phyloP scores from a whole-genome alignment of 768 basidiomycete species.

The Xerocomus brunneocitrinus region DNA sequence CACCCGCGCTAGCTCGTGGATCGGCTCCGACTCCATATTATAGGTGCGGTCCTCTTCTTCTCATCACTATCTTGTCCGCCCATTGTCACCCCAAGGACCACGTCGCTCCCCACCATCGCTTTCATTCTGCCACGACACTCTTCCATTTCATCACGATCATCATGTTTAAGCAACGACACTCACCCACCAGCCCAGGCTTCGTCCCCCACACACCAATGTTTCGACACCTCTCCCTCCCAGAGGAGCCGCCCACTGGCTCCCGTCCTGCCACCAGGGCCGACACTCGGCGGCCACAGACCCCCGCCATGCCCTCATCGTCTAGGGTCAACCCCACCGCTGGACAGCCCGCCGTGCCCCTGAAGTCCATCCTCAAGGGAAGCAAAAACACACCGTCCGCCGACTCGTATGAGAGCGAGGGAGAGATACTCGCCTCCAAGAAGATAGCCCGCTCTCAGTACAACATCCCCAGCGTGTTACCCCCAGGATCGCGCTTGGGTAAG shows the following conservation, averaged over 20 bases:
- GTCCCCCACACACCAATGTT: slow-evolving; percentile 23
- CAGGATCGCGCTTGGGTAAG: slow-evolving; percentile 26
- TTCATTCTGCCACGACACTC: slow-evolving; percentile 17
- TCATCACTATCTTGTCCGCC: neutral
- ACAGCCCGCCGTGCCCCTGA: slow-evolving; percentile 22
- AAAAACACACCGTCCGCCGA: slow-evolving; percentile 11
- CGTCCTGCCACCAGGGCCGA: slow-evolving; percentile 15
- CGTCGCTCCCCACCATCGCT: neutral
- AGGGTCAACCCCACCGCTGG: slow-evolving; percentile 21
- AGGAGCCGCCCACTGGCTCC: slow-evolving; percentile 5
- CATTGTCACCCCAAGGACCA: neutral
- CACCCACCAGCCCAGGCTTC: slow-evolving; percentile 11
- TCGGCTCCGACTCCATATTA: slow-evolving; percentile 7
- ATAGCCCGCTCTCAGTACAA: slow-evolving; percentile 17
- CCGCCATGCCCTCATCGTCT: slow-evolving; percentile 13
- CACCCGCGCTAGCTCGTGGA: slow-evolving; percentile 15
- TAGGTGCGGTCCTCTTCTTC: slow-evolving; percentile 6
- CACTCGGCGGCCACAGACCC: slow-evolving; percentile 18
- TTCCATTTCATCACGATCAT: slow-evolving; percentile 24
- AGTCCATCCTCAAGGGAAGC: slow-evolving; percentile 30
- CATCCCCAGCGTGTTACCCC: slow-evolving; percentile 19
- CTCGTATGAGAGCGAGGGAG: slow-evolving; percentile 30
- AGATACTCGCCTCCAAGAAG: slow-evolving; percentile 21
- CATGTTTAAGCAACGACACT: slow-evolving; percentile 22
- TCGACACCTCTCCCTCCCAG: slow-evolving; percentile 16